Percentiles rank a stretch among this genome's conserved stretches.
Evolutionary conservation across 306 rosid species (phyloP).

Genomic region (Potentilla sterilis): DNA sequence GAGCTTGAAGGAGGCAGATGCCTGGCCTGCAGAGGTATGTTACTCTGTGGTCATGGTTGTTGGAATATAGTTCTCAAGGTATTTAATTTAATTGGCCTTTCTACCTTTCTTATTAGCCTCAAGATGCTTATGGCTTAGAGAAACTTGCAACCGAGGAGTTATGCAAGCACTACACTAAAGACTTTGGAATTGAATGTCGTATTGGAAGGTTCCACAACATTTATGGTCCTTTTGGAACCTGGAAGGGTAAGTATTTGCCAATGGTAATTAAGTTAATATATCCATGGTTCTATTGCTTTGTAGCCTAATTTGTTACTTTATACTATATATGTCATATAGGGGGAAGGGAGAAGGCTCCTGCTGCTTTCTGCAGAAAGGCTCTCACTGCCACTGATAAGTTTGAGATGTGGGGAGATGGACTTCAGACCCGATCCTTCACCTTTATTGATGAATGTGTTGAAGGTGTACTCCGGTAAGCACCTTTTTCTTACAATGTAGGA

Average conservation of each 20-base stretch:
- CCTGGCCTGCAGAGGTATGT: constrained; percentile 99
- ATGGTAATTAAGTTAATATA: background rate
- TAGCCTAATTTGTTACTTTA: constrained; percentile 19
- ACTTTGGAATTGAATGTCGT: constrained; percentile 94
- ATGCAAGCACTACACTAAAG: constrained; percentile 94
- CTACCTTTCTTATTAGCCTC: constrained; percentile 54
- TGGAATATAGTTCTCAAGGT: constrained; percentile 12
- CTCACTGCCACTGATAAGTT: constrained; percentile 71
- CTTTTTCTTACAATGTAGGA: background rate
- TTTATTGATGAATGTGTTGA: constrained; percentile 99
- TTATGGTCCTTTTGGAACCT: constrained; percentile 96
- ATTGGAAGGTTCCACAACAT: constrained; percentile 96
- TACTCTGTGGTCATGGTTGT: constrained; percentile 10
- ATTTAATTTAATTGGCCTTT: constrained; percentile 21
- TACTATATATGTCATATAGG: constrained; percentile 43
- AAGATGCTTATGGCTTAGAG: constrained; percentile 99
- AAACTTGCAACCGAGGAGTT: constrained; percentile 99
- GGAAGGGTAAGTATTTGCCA: constrained; percentile 68
- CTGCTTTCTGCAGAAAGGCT: constrained; percentile 92
- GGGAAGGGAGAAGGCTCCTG: constrained; percentile 99
- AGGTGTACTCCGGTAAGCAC: constrained; percentile 83
- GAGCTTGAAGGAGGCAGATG: constrained; percentile 98
- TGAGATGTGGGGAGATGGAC: constrained; percentile 99
- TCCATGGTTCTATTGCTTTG: constrained; percentile 17
- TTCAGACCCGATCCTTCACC: constrained; percentile 94